Percentiles rank a stretch among this genome's conserved stretches.
Conservation (phyloP, 495 filamentous ascomycete genomes). For the Talaromyces borbonicus region DNA sequence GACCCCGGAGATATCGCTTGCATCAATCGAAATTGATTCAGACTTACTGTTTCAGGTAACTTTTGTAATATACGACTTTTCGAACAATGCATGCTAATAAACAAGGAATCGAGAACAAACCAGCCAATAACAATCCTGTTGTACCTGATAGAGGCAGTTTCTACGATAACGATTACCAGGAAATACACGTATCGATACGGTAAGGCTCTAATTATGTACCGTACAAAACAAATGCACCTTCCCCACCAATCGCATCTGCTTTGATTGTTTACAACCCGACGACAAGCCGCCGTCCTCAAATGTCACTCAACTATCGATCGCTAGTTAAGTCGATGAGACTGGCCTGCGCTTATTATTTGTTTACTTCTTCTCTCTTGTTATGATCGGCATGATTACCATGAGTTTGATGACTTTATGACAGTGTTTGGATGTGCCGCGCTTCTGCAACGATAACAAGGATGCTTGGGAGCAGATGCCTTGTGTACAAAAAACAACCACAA, state of each 20-base stretch:
- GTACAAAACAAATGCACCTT: background rate
- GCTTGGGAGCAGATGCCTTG: background rate
- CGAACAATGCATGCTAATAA: no score
- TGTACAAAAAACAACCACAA: no score
- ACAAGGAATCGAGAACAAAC: no score
- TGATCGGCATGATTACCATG: background rate
- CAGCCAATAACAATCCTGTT: no score
- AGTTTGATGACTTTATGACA: background rate
- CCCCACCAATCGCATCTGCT: constrained; percentile 7
- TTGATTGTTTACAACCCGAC: constrained; percentile 4
- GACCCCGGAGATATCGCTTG: no score
- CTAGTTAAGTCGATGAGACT: background rate
- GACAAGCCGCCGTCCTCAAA: background rate
- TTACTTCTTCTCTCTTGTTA: background rate
- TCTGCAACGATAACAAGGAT: background rate
- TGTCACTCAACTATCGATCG: no score
- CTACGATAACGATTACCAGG: no score
- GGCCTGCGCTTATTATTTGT: background rate
- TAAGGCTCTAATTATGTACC: background rate
- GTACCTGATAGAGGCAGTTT: no score
- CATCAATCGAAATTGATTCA: no score
- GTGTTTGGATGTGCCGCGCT: background rate
- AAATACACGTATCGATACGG: background rate
- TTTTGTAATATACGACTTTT: no score
- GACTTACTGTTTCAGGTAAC: no score